Evolutionary conservation across 306 rosid genomes (phyloP).

Genomic region (Betula pendula): DNA sequence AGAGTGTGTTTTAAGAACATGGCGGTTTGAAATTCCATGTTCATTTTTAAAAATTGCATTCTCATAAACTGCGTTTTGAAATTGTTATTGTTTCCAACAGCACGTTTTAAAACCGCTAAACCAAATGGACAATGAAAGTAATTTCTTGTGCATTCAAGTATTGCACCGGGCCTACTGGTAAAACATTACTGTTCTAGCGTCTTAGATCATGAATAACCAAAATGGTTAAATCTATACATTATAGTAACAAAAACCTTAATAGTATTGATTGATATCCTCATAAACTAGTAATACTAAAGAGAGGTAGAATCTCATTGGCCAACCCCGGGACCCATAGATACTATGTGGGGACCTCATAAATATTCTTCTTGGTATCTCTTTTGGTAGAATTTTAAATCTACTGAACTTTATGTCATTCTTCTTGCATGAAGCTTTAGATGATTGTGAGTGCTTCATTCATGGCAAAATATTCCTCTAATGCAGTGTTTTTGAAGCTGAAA

Average conservation of each 20-base stretch:
- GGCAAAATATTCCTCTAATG: constrained; percentile 29
- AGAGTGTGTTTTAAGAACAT: too few species aligned
- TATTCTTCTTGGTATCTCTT: neutral
- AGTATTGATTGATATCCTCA: neutral
- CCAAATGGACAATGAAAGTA: neutral
- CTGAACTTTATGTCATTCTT: neutral
- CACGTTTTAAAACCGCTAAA: too few species aligned
- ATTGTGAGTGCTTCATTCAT: neutral
- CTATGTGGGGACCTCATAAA: neutral
- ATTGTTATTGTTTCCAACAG: too few species aligned
- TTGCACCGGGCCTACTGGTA: neutral
- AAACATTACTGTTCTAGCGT: neutral
- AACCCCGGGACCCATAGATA: neutral
- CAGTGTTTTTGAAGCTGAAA: constrained; percentile 94
- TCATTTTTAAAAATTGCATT: too few species aligned
- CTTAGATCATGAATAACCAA: neutral
- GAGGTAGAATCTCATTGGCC: neutral
- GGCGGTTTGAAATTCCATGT: too few species aligned
- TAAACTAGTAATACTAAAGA: neutral
- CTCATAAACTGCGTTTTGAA: too few species aligned
- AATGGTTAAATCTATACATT: neutral
- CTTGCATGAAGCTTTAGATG: neutral
- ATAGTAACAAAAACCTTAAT: neutral
- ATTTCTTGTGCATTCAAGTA: neutral
- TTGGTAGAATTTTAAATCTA: neutral